Percentiles rank a stretch among this genome's conserved stretches.
Conservation (phyloP, 306 rosid species). For the Argentina anserina region DNA sequence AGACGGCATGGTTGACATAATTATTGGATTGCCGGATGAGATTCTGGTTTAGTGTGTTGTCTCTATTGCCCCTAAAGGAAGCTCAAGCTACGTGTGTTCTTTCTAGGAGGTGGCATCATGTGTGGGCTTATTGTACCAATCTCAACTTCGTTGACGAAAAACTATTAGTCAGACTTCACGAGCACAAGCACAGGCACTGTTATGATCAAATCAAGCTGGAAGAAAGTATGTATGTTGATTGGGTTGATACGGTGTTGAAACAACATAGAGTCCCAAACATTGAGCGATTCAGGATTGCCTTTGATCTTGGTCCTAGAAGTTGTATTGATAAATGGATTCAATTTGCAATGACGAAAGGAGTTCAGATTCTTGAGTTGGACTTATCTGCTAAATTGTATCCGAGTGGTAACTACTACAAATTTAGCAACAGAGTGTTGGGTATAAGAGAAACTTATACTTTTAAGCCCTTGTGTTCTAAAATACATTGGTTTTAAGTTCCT, state of each 20-base stretch:
- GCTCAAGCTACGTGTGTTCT: neutral
- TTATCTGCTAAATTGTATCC: neutral
- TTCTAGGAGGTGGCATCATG: neutral
- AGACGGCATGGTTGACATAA: neutral
- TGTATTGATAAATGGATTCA: neutral
- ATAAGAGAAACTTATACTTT: neutral
- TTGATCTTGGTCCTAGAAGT: neutral
- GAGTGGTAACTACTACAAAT: neutral
- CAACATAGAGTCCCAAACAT: neutral
- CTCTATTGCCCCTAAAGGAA: neutral
- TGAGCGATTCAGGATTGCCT: neutral
- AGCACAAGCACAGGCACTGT: no score
- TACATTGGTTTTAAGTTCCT: neutral
- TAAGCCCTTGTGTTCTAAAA: neutral
- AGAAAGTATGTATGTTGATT: neutral
- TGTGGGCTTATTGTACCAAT: neutral
- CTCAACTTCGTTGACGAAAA: neutral
- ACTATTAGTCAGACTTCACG: no score
- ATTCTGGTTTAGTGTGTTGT: neutral
- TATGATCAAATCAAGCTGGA: neutral
- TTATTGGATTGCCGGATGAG: neutral
- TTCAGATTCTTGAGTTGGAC: neutral
- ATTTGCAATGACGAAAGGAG: conserved; percentile 1
- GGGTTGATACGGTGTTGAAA: conserved; percentile 7
- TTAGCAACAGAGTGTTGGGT: neutral